Base-by-base conservation (phyloP, 2,329 filamentous ascomycete genomes). In the Aspergillus piperis region DNA sequence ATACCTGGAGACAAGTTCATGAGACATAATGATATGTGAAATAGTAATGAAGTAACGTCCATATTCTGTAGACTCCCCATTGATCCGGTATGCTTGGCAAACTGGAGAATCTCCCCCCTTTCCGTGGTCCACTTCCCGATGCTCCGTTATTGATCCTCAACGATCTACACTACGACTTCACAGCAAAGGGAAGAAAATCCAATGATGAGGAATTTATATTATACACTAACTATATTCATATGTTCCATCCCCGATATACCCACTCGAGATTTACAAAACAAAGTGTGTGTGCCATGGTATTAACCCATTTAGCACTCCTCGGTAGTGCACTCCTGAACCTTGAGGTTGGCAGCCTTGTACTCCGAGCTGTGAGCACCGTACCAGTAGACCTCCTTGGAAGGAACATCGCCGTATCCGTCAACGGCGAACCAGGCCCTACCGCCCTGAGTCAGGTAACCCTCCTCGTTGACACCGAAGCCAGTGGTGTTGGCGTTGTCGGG, bases 401-500 rank as follows among this genome's bases (percentile, higher is more conserved):
- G 42, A 25, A 54, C 61, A 5, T 64, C 62, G 10, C 67, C 65
- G 49, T 70, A 68, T 15, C 69, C 67, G 2, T 71, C 66, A 36
- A 71, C 48, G 10, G 70, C 61, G 53, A 72, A 73, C 58, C 63
- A 73, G 36, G 56, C 65, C 10, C 69, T 66, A 41, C 60, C 70
- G 1, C 65, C 60, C 25, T 71, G 65, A 17, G 70, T 70, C 57
- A 73, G 68, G 52, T 66, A 64, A 10, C 70, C 71, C 23, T 72
- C 44, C 3, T 66, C 63, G 13, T 70, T 70, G 53, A 65, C 63
- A 25, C 68, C 69, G 41, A 73, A 73, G 44, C 54, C 64, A 19
- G 59, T 62, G 25, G 51, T 60, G 62, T 58, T 70, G 50, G 62
- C 71, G 13, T 62, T 64, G 38, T 70, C 48, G 42, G 71, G 71